These are phyloP conservation scores for Isoetes taiwanensis DNA, from an alignment of 75 land plant genomes.

Conservation along the genomic window DNA sequence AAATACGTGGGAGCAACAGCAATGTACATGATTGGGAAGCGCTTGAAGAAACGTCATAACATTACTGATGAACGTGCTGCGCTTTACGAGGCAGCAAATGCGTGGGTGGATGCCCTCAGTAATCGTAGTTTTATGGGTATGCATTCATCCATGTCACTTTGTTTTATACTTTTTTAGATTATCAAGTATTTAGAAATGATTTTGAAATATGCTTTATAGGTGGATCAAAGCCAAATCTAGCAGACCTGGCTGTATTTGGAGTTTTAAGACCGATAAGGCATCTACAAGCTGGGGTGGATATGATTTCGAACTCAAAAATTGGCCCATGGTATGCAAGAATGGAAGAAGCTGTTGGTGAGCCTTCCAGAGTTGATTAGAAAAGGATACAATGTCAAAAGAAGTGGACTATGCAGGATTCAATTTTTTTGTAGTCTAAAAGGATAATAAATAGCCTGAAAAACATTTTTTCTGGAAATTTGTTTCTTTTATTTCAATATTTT, in stretches of 20 bases:
- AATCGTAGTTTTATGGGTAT: conserved; percentile 75
- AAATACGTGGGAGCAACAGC: conserved; percentile 93
- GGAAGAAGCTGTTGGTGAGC: conserved; percentile 72
- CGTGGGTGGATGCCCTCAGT: conserved; percentile 82
- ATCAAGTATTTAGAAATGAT: neutral
- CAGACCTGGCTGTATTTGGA: conserved; percentile 93
- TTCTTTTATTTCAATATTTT: no score
- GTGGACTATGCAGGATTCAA: no score
- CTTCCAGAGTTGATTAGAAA: conserved; percentile 55
- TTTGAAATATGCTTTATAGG: conserved; percentile 28
- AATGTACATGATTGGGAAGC: conserved; percentile 90
- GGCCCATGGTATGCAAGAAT: conserved; percentile 80
- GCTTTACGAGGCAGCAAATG: conserved; percentile 78
- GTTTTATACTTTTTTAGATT: neutral
- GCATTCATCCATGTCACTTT: neutral
- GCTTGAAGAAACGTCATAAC: conserved; percentile 76
- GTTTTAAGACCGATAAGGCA: conserved; percentile 80
- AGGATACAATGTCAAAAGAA: no score
- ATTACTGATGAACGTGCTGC: conserved; percentile 87
- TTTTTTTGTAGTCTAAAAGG: no score
- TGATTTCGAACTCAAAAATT: conserved; percentile 72
- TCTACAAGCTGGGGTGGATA: conserved; percentile 68
- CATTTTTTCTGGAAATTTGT: no score
- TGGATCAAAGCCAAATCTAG: conserved; percentile 78
- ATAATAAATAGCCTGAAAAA: no score